Percentiles rank a stretch among this genome's conserved stretches.
Evolutionary conservation across 371 early-diverging fungal genomes (phyloP).

Genomic region (Mucor saturninus): DNA sequence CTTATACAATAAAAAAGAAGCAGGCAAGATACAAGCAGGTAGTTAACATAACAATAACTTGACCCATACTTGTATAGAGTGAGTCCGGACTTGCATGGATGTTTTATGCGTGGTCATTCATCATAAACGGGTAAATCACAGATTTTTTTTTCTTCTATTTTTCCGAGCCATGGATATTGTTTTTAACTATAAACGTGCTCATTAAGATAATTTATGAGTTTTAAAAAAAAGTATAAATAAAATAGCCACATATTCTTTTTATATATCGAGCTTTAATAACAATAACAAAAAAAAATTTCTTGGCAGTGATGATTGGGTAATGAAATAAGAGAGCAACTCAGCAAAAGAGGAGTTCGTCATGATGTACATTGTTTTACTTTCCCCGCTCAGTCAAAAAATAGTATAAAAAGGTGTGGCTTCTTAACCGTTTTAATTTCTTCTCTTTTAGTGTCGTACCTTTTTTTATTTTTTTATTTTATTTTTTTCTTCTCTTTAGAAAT

Average conservation of each 20-base stretch:
- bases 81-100: too few species aligned
- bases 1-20: too few species aligned
- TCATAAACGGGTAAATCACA: too few species aligned
- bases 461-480: not conserved
- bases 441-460: not conserved
- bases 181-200: too few species aligned
- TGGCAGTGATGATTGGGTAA: not conserved
- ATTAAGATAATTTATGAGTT: too few species aligned
- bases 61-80: too few species aligned
- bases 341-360: not conserved
- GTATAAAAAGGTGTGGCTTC: not conserved
- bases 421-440: not conserved
- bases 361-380: slow-evolving; percentile 2
- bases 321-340: not conserved
- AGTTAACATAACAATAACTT: too few species aligned
- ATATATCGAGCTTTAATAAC: not conserved
- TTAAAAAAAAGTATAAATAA: too few species aligned
- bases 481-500: slow-evolving; percentile 4
- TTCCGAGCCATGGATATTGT: too few species aligned
- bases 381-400: not conserved
- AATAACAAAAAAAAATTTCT: slow-evolving; percentile 2
- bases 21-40: too few species aligned
- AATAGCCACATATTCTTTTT: not conserved
- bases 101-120: too few species aligned
- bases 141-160: too few species aligned